Evolutionary conservation across 352 stramenopile genomes (phyloP).

Genomic region (Aphanomyces invadans): DNA sequence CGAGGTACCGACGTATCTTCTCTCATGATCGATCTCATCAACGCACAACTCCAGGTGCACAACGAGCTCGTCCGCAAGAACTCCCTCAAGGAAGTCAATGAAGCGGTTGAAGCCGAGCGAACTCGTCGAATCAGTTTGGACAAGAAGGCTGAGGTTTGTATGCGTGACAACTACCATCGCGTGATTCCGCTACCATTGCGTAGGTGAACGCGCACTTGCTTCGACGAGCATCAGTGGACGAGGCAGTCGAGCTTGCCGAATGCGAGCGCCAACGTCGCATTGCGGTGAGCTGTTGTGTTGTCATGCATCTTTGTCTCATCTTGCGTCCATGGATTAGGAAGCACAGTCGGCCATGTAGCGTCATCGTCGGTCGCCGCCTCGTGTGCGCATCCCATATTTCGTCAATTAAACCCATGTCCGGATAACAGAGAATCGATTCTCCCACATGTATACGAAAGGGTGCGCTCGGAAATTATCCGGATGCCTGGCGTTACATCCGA

Average conservation of each 20-base stretch:
- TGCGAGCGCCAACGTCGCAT: not conserved
- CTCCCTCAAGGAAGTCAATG: constrained; percentile 4
- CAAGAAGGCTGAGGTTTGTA: constrained; percentile 11
- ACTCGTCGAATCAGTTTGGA: constrained; percentile 10
- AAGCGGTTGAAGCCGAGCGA: constrained; percentile 11
- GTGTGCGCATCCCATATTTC: no score
- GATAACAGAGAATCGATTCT: no score
- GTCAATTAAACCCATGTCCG: no score
- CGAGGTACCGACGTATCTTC: not conserved
- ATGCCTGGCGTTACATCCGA: no score
- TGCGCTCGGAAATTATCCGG: no score
- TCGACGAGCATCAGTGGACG: not conserved
- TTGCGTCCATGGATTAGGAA: no score
- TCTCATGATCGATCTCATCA: not conserved
- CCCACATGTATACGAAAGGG: no score
- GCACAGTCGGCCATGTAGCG: not conserved
- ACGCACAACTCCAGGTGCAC: constrained; percentile 9
- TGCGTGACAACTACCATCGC: not conserved
- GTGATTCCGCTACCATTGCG: not conserved
- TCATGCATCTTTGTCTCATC: not conserved
- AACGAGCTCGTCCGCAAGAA: constrained; percentile 9
- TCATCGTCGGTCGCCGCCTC: no score
- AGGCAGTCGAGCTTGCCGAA: not conserved
- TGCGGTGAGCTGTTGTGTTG: not conserved
- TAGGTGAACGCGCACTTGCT: constrained; percentile 3